These are phyloP conservation scores for Mucor circinelloides DNA, from an alignment of 371 early-diverging fungal species.

Conservation along the genomic window DNA sequence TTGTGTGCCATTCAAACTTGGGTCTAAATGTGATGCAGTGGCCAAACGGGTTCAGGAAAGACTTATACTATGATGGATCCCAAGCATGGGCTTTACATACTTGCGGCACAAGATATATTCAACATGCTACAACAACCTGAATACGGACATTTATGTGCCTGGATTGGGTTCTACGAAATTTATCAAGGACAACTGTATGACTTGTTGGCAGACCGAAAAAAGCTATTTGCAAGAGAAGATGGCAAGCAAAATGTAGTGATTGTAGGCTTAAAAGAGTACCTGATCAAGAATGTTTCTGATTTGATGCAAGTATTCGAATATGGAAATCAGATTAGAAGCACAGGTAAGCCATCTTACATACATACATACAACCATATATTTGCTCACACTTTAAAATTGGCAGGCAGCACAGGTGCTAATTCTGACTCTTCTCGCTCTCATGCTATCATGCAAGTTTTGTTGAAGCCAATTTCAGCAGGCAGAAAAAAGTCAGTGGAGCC, in stretches of 20 bases:
- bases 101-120: conserved; percentile 93
- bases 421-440: conserved; percentile 82
- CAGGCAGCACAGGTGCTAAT: conserved; percentile 74
- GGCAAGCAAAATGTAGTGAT: conserved; percentile 94
- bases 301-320: conserved; percentile 92
- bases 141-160: conserved; percentile 75
- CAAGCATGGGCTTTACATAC: conserved; percentile 83
- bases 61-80: conserved; percentile 98
- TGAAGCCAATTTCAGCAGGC: conserved; percentile 56
- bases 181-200: conserved; percentile 97
- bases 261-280: conserved; percentile 82
- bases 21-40: conserved; percentile 49
- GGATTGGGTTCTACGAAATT: conserved; percentile 95
- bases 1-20: background rate
- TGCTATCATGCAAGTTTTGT: conserved; percentile 89
- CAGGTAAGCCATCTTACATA: conserved; percentile 55
- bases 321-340: conserved; percentile 88
- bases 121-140: conserved; percentile 71
- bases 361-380: background rate
- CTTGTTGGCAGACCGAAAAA: conserved; percentile 87
- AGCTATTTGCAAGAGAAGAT: conserved; percentile 93
- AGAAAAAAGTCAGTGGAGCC: conserved; percentile 44
- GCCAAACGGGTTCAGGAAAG: conserved; percentile 97
- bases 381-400: background rate
- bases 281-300: conserved; percentile 81